Evolutionary conservation across 371 early-diverging fungal species (phyloP).

Genomic region (Gilbertella persicaria): DNA sequence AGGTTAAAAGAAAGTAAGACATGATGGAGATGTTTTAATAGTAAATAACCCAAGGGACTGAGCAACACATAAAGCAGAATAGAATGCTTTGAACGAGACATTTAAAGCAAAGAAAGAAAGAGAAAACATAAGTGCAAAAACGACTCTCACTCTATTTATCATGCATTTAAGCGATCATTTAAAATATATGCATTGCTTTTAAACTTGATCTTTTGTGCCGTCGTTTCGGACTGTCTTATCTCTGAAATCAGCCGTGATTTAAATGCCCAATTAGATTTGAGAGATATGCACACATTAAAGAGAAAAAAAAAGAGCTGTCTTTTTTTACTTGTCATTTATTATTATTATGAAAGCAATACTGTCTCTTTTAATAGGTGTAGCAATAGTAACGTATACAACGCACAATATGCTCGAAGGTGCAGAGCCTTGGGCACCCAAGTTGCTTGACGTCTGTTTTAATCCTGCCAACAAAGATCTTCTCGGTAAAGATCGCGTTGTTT

Average conservation of each 20-base stretch:
- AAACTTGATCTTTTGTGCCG: too few species aligned
- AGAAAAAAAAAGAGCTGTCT: neutral
- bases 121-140: neutral
- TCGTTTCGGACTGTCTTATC: too few species aligned
- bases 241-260: too few species aligned
- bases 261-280: too few species aligned
- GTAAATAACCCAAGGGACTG: slow-evolving; percentile 7
- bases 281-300: neutral
- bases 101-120: neutral
- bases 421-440: slow-evolving; percentile 15
- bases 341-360: slow-evolving; percentile 5
- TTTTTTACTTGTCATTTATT: too few species aligned
- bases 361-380: slow-evolving; percentile 2
- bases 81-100: slow-evolving; percentile 6
- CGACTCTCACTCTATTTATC: neutral
- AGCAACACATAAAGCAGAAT: slow-evolving; percentile 11
- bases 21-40: slow-evolving; percentile 11
- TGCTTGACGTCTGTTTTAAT: slow-evolving; percentile 22
- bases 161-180: too few species aligned
- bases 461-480: slow-evolving; percentile 7
- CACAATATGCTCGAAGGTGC: neutral
- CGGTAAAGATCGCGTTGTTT: slow-evolving; percentile 20
- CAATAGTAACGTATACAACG: slow-evolving; percentile 1
- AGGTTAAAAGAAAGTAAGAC: slow-evolving; percentile 16
- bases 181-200: too few species aligned